Evolutionary conservation across 2,329 filamentous ascomycete species (phyloP).

Genomic region (Exophiala alcalophila): DNA sequence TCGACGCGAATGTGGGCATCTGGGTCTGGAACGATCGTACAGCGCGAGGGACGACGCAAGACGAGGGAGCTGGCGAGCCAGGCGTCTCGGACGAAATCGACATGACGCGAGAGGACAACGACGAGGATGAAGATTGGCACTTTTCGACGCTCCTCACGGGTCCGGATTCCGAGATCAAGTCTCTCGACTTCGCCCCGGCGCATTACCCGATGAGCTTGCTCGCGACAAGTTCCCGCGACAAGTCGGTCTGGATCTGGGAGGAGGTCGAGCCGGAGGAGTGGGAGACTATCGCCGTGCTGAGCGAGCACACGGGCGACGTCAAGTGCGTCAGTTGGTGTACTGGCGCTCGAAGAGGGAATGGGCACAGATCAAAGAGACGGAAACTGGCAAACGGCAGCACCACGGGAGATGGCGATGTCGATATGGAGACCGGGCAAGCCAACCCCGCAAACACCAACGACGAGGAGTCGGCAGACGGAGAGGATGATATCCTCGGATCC

Average conservation of each 20-base stretch:
- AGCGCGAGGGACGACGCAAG: slow-evolving; percentile 13
- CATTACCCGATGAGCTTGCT: slow-evolving; percentile 65
- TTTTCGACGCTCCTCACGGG: slow-evolving; percentile 91
- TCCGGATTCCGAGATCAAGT: slow-evolving; percentile 93
- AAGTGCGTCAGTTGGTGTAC: slow-evolving; percentile 94
- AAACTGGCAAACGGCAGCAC: slow-evolving; percentile 3
- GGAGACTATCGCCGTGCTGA: slow-evolving; percentile 91
- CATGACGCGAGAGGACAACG: slow-evolving; percentile 37
- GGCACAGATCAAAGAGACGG: slow-evolving; percentile 14
- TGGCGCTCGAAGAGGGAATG: slow-evolving; percentile 38
- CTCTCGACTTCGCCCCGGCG: slow-evolving; percentile 60
- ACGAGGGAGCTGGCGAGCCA: slow-evolving; percentile 43
- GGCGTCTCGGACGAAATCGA: slow-evolving; percentile 13
- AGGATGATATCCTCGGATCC: slow-evolving; percentile 23
- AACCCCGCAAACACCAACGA: slow-evolving; percentile 1
- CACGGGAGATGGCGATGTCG: slow-evolving; percentile 17
- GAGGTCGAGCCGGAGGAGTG: slow-evolving; percentile 90
- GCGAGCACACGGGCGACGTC: slow-evolving; percentile 92
- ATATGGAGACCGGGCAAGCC: slow-evolving; percentile 8
- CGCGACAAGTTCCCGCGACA: slow-evolving; percentile 88
- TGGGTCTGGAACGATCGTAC: slow-evolving; percentile 52
- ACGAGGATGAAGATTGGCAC: slow-evolving; percentile 80
- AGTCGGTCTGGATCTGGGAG: slow-evolving; percentile 98
- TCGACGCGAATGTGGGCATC: slow-evolving; percentile 85
- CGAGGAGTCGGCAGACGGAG: slow-evolving; percentile 13